Percentiles rank a stretch among this genome's conserved stretches.
Conservation (phyloP, 352 stramenopile genomes). For the Pythium dissimile region DNA sequence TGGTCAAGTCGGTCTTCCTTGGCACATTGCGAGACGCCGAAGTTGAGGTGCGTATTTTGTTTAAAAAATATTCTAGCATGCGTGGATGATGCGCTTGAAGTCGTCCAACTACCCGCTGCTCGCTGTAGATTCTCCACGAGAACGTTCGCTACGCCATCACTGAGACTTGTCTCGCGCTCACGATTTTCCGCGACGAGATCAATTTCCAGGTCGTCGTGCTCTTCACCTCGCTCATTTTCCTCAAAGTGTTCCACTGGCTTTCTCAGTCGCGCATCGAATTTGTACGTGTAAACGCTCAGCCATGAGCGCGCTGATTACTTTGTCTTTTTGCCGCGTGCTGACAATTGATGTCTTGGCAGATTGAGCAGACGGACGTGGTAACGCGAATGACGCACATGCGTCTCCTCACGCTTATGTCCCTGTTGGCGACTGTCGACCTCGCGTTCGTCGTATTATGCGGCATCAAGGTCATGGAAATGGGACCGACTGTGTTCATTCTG, state of each 20-base stretch:
- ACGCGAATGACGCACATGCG: constrained; percentile 77
- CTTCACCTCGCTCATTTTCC: constrained; percentile 95
- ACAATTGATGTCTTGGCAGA: no score
- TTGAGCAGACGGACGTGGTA: constrained; percentile 86
- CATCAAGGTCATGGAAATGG: constrained; percentile 72
- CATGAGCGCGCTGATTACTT: background rate
- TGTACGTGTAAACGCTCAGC: constrained; percentile 46
- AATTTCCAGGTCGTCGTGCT: constrained; percentile 92
- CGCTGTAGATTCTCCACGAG: constrained; percentile 92
- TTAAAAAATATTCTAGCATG: background rate
- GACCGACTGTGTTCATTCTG: constrained; percentile 92
- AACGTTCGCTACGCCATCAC: constrained; percentile 97
- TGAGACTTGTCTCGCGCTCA: constrained; percentile 98
- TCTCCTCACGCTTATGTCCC: constrained; percentile 84
- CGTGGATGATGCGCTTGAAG: background rate
- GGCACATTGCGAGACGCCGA: constrained; percentile 75
- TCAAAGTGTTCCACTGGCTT: constrained; percentile 94
- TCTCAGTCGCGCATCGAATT: constrained; percentile 89
- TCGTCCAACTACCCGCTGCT: no score
- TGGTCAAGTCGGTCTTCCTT: constrained; percentile 88
- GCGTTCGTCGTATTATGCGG: constrained; percentile 88
- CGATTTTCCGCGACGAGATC: constrained; percentile 98
- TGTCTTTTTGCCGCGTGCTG: background rate
- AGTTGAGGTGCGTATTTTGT: constrained; percentile 53
- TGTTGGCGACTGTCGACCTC: constrained; percentile 87